Evolutionary conservation across 805 yeast species (phyloP).

Genomic region (Komagataella ulmi): DNA sequence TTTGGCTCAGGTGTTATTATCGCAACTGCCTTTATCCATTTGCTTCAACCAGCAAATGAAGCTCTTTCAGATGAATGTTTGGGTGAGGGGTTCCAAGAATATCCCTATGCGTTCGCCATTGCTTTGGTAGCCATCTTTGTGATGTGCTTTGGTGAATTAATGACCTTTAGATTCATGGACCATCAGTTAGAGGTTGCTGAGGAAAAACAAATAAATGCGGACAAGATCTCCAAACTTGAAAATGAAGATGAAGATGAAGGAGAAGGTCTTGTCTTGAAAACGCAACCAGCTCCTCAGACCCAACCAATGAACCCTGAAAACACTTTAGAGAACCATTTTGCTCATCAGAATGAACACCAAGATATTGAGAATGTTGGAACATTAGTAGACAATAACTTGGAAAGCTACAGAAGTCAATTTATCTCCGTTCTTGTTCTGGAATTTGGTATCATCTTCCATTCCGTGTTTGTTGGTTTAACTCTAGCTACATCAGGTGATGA

Average conservation of each 20-base stretch:
- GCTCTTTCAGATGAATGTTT: constrained; percentile 37
- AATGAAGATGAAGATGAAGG: constrained; percentile 8
- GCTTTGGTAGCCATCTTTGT: constrained; percentile 24
- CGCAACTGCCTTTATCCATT: constrained; percentile 64
- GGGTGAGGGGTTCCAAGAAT: constrained; percentile 34
- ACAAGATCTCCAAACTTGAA: constrained; percentile 16
- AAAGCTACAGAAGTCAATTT: constrained; percentile 13
- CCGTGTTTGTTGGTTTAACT: constrained; percentile 60
- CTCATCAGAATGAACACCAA: constrained; percentile 24
- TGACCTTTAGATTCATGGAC: constrained; percentile 25
- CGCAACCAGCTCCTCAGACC: not conserved
- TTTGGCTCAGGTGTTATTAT: constrained; percentile 72
- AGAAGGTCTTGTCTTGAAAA: constrained; percentile 3
- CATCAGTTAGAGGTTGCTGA: constrained; percentile 6
- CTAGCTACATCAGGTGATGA: constrained; percentile 54
- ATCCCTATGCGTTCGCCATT: constrained; percentile 32
- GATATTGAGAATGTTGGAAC: constrained; percentile 27
- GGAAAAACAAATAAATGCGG: constrained; percentile 6
- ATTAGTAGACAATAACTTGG: constrained; percentile 16
- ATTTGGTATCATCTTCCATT: constrained; percentile 64
- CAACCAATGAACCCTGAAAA: constrained; percentile 1
- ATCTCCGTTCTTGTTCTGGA: constrained; percentile 45
- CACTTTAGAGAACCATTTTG: constrained; percentile 22
- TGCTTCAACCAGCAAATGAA: constrained; percentile 46
- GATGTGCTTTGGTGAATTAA: constrained; percentile 25